Evolutionary conservation across 2,329 filamentous ascomycete genomes (phyloP), one percentile per base, ranked within the genome.

Genomic region (Aspergillus spinulosporus): DNA sequence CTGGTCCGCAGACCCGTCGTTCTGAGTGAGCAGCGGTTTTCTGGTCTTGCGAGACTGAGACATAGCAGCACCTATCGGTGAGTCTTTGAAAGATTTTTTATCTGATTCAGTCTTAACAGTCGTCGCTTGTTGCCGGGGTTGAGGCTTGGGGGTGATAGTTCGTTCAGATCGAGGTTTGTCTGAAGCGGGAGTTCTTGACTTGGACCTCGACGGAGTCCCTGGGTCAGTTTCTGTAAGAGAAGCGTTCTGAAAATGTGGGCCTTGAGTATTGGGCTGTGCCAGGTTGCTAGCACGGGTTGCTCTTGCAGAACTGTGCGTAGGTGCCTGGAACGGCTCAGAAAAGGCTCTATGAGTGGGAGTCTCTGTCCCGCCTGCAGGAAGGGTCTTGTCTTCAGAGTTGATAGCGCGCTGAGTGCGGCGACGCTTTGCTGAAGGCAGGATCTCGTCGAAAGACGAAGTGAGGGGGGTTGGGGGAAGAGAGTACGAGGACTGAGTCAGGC

Each of bases 381-480:
- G 49, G 3, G 50, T 37, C 46, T 58, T 59, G 26, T 60, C 59
- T 32, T 59, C 58, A 39, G 45, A 53, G 39, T 59, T 45, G 7
- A 58, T 32, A n/a, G 55, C 56, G 6, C 58, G 58, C 31, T 58
- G 61, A 15, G 62, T 65, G 31, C 56, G 62, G 40, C 60, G 61
- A 12, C 62, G 62, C 47, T 65, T 65, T n/a, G 57, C 50, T n/a
- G 63, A 62, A 9, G 59, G 46, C 11, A 59, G 26, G n/a, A 60
- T 31, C 12, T 66, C 64, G 39, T 65, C 64, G 36, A 66, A 66
- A 7, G 62, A 59, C 9, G 64, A 58, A 15, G 54, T 58, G 26
- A 65, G 45, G 29, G 63, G 63, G 3, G 63, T 65, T 11, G 62
- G 50, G 12, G 64, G 61, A 1, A 66, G 55, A 54, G 64, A 66